Conservation (phyloP, 495 filamentous ascomycete genomes). For the Hyaloscypha bicolor region DNA sequence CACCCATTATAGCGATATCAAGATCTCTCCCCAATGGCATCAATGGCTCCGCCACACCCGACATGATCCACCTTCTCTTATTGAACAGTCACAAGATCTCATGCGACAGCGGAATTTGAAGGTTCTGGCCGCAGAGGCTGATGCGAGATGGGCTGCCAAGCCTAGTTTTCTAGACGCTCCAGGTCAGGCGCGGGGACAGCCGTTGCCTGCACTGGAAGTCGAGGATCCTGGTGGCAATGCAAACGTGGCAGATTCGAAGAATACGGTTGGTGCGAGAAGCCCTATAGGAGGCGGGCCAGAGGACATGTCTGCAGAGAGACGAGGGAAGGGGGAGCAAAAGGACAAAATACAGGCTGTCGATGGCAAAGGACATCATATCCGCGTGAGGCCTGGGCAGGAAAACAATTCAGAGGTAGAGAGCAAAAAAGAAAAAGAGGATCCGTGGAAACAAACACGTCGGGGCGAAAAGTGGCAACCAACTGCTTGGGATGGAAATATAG, state of each 20-base stretch:
- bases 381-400: constrained; percentile 22
- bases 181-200: constrained; percentile 34
- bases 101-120: constrained; percentile 69
- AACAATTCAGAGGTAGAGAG: constrained; percentile 32
- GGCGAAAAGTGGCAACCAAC: constrained; percentile 76
- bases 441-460: constrained; percentile 60
- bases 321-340: neutral
- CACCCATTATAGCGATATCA: constrained; percentile 68
- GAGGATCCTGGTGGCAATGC: neutral
- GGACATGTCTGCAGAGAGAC: neutral
- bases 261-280: neutral
- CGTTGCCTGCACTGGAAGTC: constrained; percentile 29
- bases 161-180: constrained; percentile 61
- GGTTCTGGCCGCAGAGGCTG: constrained; percentile 73
- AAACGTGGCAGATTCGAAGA: neutral
- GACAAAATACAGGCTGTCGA: constrained; percentile 9
- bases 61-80: constrained; percentile 64
- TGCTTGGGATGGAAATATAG: constrained; percentile 62
- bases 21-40: constrained; percentile 77
- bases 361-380: constrained; percentile 21
- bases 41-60: constrained; percentile 94
- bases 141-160: constrained; percentile 85
- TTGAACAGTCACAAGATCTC: constrained; percentile 74
- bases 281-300: neutral
- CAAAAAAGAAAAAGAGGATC: constrained; percentile 46